These are phyloP conservation scores for Paramecium pentaurelia DNA, from an alignment of 73 alveolate genomes.

Conservation along the genomic window DNA sequence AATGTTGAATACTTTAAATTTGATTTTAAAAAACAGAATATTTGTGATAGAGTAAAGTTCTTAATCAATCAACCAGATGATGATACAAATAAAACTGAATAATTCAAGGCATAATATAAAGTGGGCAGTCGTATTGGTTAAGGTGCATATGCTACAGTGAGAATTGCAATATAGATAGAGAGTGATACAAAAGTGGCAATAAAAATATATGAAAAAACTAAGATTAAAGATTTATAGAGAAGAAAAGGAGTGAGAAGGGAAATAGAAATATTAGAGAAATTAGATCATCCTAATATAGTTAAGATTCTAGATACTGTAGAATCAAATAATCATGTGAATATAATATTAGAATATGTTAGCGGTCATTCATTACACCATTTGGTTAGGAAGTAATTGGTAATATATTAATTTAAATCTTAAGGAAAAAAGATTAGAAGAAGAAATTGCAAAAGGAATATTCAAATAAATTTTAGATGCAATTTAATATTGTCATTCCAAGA, in stretches of 20 bases:
- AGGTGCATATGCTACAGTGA: conserved; percentile 67
- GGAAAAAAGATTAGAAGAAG: neutral
- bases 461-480: conserved; percentile 73
- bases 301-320: conserved; percentile 83
- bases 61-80: conserved; percentile 18
- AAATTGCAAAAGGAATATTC: conserved; percentile 32
- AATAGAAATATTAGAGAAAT: conserved; percentile 74
- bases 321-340: conserved; percentile 73
- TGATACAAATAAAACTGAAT: conserved; percentile 43
- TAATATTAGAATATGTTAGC: conserved; percentile 88
- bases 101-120: conserved; percentile 44
- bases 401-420: neutral
- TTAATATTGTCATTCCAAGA: conserved; percentile 69
- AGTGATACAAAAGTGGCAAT: conserved; percentile 66
- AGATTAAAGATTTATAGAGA: conserved; percentile 84
- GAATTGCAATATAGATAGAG: conserved; percentile 49
- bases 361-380: conserved; percentile 85
- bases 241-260: conserved; percentile 84
- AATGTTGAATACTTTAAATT: conserved; percentile 19
- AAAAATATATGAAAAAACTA: conserved; percentile 84
- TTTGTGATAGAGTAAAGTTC: neutral
- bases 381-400: conserved; percentile 65
- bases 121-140: conserved; percentile 60
- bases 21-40: conserved; percentile 9
- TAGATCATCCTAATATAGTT: conserved; percentile 85